Base-by-base conservation (phyloP, 2,329 filamentous ascomycete genomes). In the Apiospora saccharicola region DNA sequence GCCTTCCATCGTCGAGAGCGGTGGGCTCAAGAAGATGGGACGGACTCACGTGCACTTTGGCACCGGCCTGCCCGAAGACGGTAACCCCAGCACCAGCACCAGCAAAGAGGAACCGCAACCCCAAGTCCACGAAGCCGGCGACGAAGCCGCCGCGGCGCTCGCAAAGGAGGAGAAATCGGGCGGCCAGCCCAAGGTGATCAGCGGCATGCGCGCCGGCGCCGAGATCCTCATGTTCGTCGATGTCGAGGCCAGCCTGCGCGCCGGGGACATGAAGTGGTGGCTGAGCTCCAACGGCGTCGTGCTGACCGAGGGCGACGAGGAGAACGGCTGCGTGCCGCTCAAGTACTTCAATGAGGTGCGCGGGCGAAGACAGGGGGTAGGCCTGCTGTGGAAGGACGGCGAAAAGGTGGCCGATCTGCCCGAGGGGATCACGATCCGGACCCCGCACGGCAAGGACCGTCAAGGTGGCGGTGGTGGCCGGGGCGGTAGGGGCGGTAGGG, bases 1-100 rank as follows among this genome's bases (percentile, higher is more conserved):
- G 92, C 84, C 88, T 0, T 79, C 86, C 14, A 98, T 99, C 73
- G 82, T 95, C 14, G 86, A 87, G n/a, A 86, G 89, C 0, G 95
- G 95, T 5, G 95, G 96, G 0, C 83, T 99, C 72, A 91, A 90
- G 76, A 88, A 88, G 72, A 98, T 98, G 96, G 87, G 86, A 0
- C 84, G 96, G 71, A 97, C 93, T 75, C 96, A 98, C 79, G 92
- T 98, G 41, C 96, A 99, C 83, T 98, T 96, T 80, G 93, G 94
- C 2, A 90, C 90, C 7, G 94, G 94, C 0, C 84, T 95, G 16
- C 91, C 93, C 0, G 73, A 57, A 19, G 77, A 79, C 3, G 73
- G 73, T 53, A 51, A 67, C 61, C 73, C 49, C 14, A 77, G 79
- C 3, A 72, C 73, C 61, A 44, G 67, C 57, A n/a, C 8, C 30